Evolutionary conservation across 371 early-diverging fungal genomes (phyloP), one percentile per base, ranked within the genome.

Genomic region (Sporodiniella umbellata): DNA sequence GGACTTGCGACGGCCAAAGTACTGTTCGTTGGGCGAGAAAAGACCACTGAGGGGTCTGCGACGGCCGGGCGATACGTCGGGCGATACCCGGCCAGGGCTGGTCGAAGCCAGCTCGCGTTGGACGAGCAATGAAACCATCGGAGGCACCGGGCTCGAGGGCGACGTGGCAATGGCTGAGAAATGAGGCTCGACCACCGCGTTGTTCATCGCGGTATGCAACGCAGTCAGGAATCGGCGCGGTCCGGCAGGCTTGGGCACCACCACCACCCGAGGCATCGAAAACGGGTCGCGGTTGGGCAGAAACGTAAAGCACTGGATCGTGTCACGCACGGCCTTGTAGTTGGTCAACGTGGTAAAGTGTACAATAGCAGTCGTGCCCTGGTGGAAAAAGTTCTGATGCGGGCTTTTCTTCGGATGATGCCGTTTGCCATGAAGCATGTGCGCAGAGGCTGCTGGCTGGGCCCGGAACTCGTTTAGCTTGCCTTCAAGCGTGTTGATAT

Each of bases 161-260:
- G 83, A 80, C 0, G 86, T 83, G 1, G 86, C 84, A 46, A 85
- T 83, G 5, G 86, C 84, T n/a, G 79, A 65, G 38, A 77, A 82
- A 1, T 78, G 71, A 10, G 81, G 83, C 33, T 82, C 81, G 12
- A 84, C 69, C 17, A 74, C 56, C 0, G 79, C 74, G 39, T 75
- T 72, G 48, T 70, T 58, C 62, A 81, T 76, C n/a, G 82, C 83
- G 0, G 84, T 83, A 57, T 83, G 84, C 14, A 86, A 62, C 0
- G 85, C 84, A 0, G 83, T 80, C 46, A 86, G 52, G 24, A 83
- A 76, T 10, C 85, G 75, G n/a, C 84, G 70, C 7, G 86, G 86
- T 3, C 85, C 85, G n/a, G 81, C 84, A 0, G 86, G 86, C 47
- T 86, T 86, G 11, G 85, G 83, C 11, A 84, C 73, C 7, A 84